These are phyloP conservation scores for Colletotrichum filicis DNA, from an alignment of 2,329 filamentous ascomycete species.

Conservation along the genomic window DNA sequence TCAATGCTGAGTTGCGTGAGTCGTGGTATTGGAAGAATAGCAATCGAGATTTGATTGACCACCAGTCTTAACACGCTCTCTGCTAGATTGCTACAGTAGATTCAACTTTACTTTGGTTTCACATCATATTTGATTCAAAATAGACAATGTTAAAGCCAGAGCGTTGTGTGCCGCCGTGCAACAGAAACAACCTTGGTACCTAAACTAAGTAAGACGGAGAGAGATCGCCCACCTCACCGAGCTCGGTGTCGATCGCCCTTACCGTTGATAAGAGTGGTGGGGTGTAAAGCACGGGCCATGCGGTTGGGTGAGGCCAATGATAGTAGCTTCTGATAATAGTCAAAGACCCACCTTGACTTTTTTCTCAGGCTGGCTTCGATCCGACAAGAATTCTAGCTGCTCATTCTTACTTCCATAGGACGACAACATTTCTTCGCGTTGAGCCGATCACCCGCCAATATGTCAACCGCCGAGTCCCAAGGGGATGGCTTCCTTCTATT, in stretches of 20 bases:
- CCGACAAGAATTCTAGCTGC: constrained; percentile 17
- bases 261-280: neutral
- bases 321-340: neutral
- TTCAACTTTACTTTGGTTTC: neutral
- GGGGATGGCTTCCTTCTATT: constrained; percentile 74
- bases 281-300: neutral
- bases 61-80: neutral
- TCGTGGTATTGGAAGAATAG: constrained; percentile 60
- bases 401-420: neutral
- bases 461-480: constrained; percentile 26
- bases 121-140: no score
- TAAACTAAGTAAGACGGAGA: no score
- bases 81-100: neutral
- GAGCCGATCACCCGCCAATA: constrained; percentile 39
- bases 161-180: no score
- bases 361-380: neutral
- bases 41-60: constrained; percentile 55
- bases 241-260: neutral
- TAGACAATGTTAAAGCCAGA: neutral
- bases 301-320: neutral
- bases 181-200: no score
- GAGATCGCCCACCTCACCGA: neutral
- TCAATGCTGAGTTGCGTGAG: constrained; percentile 64
- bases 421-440: constrained; percentile 16
- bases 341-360: neutral